Evolutionary conservation across 129 eudicot species (phyloP).

Genomic region (Heracleum sosnowskyi): DNA sequence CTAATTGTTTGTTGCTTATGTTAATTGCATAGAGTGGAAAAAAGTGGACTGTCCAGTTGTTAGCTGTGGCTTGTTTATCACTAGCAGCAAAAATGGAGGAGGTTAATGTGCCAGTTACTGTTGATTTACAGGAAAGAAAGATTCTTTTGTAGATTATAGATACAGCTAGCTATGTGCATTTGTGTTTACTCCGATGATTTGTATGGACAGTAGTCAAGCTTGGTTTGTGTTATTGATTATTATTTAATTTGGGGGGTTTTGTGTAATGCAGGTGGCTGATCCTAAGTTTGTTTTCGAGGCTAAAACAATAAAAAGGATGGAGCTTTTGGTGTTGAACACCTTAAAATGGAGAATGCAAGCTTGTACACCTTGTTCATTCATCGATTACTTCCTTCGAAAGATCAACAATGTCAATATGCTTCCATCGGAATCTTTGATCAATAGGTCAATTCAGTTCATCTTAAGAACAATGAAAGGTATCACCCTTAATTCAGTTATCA

Average conservation of each 20-base stretch:
- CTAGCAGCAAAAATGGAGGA: conserved; percentile 64
- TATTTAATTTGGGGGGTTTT: not conserved
- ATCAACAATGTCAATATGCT: conserved; percentile 13
- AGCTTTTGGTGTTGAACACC: conserved; percentile 36
- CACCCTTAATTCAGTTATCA: not conserved
- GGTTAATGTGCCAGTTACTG: conserved; percentile 31
- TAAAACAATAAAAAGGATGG: conserved; percentile 53
- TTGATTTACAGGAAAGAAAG: conserved; percentile 51
- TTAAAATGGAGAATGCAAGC: conserved; percentile 50
- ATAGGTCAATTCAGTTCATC: conserved; percentile 40
- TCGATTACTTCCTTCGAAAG: conserved; percentile 38
- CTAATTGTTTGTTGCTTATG: conserved; percentile 8
- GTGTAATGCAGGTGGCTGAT: conserved; percentile 37
- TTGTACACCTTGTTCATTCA: conserved; percentile 44
- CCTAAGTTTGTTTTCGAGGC: conserved; percentile 42
- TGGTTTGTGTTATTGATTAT: not conserved
- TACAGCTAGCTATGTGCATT: not conserved
- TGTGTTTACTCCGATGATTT: not conserved
- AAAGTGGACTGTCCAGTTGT: conserved; percentile 51
- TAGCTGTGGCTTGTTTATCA: conserved; percentile 57
- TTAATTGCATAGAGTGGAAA: conserved; percentile 27
- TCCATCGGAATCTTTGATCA: conserved; percentile 21
- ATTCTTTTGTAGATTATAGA: not conserved
- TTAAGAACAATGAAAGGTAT: conserved; percentile 40
- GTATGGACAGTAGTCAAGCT: not conserved